These are phyloP conservation scores for Huntiella bhutanensis DNA, from an alignment of 2,329 filamentous ascomycete genomes.

Conservation along the genomic window DNA sequence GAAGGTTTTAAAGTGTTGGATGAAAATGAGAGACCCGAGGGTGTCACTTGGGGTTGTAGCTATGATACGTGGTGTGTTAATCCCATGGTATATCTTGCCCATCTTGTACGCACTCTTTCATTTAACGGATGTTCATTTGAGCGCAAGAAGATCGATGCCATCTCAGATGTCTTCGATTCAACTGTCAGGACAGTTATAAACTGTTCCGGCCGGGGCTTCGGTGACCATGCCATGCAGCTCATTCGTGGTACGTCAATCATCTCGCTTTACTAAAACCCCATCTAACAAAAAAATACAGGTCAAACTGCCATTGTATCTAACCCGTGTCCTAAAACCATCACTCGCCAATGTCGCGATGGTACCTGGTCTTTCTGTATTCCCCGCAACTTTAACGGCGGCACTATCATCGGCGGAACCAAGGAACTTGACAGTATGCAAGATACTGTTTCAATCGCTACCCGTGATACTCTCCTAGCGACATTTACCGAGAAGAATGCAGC, in stretches of 20 bases:
- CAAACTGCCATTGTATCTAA: constrained; percentile 29
- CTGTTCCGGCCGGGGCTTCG: constrained; percentile 27
- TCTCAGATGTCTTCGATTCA: constrained; percentile 10
- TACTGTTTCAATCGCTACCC: constrained; percentile 26
- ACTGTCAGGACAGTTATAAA: constrained; percentile 23
- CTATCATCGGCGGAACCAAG: constrained; percentile 47
- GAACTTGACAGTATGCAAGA: constrained; percentile 37
- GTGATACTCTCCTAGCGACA: constrained; percentile 25
- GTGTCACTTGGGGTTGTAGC: constrained; percentile 27
- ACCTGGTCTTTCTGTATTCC: constrained; percentile 45
- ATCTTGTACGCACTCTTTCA: constrained; percentile 21
- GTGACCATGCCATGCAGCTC: constrained; percentile 23
- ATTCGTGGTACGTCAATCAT: constrained; percentile 20
- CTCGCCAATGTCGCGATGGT: constrained; percentile 42
- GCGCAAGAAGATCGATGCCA: too few relatives aligned
- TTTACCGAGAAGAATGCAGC: constrained; percentile 20
- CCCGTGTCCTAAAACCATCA: constrained; percentile 26
- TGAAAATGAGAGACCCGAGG: constrained; percentile 21
- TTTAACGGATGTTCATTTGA: too few relatives aligned
- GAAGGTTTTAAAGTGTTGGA: constrained; percentile 22
- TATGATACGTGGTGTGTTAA: constrained; percentile 38
- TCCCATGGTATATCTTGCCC: constrained; percentile 33
- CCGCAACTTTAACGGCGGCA: constrained; percentile 41
- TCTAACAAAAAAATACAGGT: constrained; percentile 15
- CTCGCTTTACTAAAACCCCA: not conserved